Evolutionary conservation across 2,329 filamentous ascomycete species (phyloP), one percentile per base, ranked within the genome.

Genomic region (Fusarium sp.): DNA sequence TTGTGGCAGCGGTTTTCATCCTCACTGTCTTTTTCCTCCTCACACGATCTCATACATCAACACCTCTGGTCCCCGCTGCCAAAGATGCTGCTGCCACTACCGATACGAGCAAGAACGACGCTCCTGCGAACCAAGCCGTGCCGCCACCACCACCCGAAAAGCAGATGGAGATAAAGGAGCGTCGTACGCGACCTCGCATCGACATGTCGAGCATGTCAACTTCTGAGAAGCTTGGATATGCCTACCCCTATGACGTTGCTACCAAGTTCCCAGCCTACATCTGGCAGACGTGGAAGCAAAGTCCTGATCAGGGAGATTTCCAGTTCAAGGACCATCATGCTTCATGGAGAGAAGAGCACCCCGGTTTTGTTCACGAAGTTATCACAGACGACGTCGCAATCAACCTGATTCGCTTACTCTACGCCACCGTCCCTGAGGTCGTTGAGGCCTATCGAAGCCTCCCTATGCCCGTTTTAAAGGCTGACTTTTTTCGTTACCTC

Each of bases 261-360:
- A 80, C 85, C 72, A 97, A 95, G 78, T 98, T 98, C 78, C 96
- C 96, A 5, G 94, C 94, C 57, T 98, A 97, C 83, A 96, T 99
- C 76, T 99, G 96, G 96, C 96, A 99, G 84, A 99, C 96, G 15
- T 99, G 96, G 96, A 97, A 96, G 79, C 90, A 88, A 75, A 92
- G 89, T 1, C 94, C 95, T 0, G 87, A 90, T 3, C 91, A 93
- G 21, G 84, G 88, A 49, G 85, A 92, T 64, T 99, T 99, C 76
- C 80, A 84, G 20, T 94, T 97, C 76, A 90, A 94, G 64, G 88
- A 91, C 45, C 86, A 93, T 61, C 96, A 98, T 81, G 92, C 93
- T 15, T 94, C 91, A 64, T 99, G 96, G 96, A 91, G 92, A 11
- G 86, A 92, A 70, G 82, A 91, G 73, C 94, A 99, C 78, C 95